These are phyloP conservation scores for Triticum dicoccoides DNA, from an alignment of 176 grass and related monocot species.

Conservation along the genomic window DNA sequence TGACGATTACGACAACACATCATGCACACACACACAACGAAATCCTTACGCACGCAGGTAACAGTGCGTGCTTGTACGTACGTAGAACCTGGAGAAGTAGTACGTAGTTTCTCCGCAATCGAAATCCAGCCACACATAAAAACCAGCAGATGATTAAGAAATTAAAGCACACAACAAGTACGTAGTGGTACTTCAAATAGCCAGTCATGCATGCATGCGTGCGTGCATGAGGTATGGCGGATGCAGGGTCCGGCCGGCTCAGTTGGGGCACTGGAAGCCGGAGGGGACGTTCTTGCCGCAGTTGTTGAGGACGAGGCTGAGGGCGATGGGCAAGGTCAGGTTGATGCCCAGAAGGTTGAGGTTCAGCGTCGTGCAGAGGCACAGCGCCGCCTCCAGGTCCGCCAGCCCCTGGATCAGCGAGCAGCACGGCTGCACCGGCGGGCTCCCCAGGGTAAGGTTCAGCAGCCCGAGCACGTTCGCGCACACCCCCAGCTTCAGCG, in stretches of 20 bases:
- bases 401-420: slow-evolving; percentile 58
- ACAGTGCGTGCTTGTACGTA: background rate
- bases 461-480: slow-evolving; percentile 72
- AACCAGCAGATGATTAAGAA: background rate
- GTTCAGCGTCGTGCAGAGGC: slow-evolving; percentile 63
- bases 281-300: slow-evolving; percentile 55
- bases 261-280: slow-evolving; percentile 69
- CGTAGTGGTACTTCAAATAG: background rate
- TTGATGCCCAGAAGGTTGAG: slow-evolving; percentile 65
- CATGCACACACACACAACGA: background rate
- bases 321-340: slow-evolving; percentile 59
- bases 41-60: background rate
- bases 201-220: background rate
- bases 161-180: background rate
- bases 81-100: background rate
- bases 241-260: background rate
- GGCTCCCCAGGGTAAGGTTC: slow-evolving; percentile 58
- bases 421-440: slow-evolving; percentile 67
- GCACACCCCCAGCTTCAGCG: slow-evolving; percentile 71
- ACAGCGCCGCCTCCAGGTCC: slow-evolving; percentile 71
- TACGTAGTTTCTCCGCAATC: background rate
- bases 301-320: slow-evolving; percentile 84
- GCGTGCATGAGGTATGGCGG: background rate
- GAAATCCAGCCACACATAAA: background rate
- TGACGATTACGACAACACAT: background rate